Evolutionary conservation across 75 land plant genomes (phyloP), one percentile per base, ranked within the genome.

Genomic region (Selaginella moellendorffii): DNA sequence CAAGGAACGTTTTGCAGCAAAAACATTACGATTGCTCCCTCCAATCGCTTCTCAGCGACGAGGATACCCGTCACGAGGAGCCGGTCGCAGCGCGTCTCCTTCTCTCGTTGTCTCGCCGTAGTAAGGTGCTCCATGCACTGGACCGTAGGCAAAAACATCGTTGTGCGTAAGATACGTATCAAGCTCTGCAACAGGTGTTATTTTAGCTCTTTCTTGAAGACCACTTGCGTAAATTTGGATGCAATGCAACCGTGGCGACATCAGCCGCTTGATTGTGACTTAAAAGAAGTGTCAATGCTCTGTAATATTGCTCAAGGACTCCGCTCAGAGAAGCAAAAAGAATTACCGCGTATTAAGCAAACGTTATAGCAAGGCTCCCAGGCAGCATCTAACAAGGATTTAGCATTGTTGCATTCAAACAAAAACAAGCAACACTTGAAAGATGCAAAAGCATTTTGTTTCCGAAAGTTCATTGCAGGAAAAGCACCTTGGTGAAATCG

Each of bases 1-100:
- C 83, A 92, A 59, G 97, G 93, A 20, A 92, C 97, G 84, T 92
- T 92, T 30, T 82, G 79, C 10, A 87, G 79, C 93, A 87, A 92
- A 18, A 92, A 73, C 21, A 81, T 73, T 66, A 85, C 63, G 68
- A 92, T 87, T 5, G 84, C 79, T 18, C 97, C 97, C 22, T 76
- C 97, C 97, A 90, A 22, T 79, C 77, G 14, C 51, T 27, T n/a
- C 23, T 63, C 24, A 77, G 71, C 12, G 76, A 54, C 14, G 54
- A 54, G 64, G 65, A 27, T 51, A 28, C 23, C 36, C 87, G 82
- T 19, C 97, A 90, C 18, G 58, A 69, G 66, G 79, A 87, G 27
- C 82, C 79, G 27, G 53, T 20, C 1, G 23, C 23, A 25, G 52
- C 26, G 1, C 42, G 46, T 29, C 29, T 70, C 71, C 66, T 64